Base-by-base conservation (phyloP, 805 yeast species). In the Candida palmyrensis region DNA sequence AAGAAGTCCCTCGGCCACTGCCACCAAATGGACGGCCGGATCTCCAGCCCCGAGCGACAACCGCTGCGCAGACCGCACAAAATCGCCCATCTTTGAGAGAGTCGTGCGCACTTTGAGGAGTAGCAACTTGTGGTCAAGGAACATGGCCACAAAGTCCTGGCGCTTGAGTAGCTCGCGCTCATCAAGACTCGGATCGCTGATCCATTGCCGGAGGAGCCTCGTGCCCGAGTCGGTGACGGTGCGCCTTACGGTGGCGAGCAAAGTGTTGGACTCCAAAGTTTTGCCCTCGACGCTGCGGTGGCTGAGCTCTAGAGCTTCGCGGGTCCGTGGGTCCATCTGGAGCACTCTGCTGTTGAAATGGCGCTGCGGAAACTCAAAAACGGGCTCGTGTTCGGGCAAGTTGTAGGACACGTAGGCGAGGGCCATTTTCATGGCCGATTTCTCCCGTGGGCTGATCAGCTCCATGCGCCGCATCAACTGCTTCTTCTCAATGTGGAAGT, bases 211-310 rank as follows among this genome's bases (percentile, higher is more conserved):
- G 9, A 92, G 58, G n/a, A 83, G 49, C 26, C 97, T 62, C 0
- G 95, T 63, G 0, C 97, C 97, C 0, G 92, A 78, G 1, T 80
- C 68, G 0, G 97, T 87, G 3, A 73, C 75, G 0, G 97, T 90
- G 33, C 82, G 62, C 37, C 76, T 73, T 3, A 92, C 71, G 0
- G 82, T 71, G n/a, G 76, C 73, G 4, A 85, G 62, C 15, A 90
- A 55, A 0, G 95, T 79, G 0, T 95, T 95, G 6, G 68, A 69
- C n/a, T 56, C 62, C 11, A 75, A 68, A 10, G 71, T 69, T 7
- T 74, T 72, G 2, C 69, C 70, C 15, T 51, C 53, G 9, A 19
- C 21, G 11, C 58, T 51, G 36, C 84, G 57, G 5, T 77, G 71
- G 0, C 86, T 78, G 16, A 88, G 57, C 47, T 88, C 96, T 20